Percentiles rank a stretch among this genome's conserved stretches.
phyloP scores from a whole-genome alignment of 495 filamentous ascomycete genomes.

The Aspergillus bridgeri region DNA sequence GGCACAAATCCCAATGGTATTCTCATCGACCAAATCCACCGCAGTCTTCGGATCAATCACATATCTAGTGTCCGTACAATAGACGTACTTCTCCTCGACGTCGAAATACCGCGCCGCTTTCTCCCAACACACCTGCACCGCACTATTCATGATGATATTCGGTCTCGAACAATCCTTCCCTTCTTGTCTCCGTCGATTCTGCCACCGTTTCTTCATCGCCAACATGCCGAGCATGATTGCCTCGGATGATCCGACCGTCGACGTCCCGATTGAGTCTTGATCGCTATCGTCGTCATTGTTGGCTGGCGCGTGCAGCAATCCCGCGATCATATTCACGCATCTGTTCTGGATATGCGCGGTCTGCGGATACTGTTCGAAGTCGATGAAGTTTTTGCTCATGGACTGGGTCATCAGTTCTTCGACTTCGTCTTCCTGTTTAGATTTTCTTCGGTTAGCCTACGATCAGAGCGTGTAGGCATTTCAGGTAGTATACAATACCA shows the following conservation, averaged over 20 bases:
- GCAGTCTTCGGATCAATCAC: slow-evolving; percentile 85
- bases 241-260: slow-evolving; percentile 80
- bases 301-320: slow-evolving; percentile 70
- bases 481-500: slow-evolving; percentile 49
- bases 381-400: slow-evolving; percentile 86
- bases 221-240: slow-evolving; percentile 87
- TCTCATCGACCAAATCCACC: slow-evolving; percentile 84
- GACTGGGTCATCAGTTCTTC: slow-evolving; percentile 82
- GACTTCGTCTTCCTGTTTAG: slow-evolving; percentile 69
- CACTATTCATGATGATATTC: slow-evolving; percentile 89
- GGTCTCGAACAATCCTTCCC: slow-evolving; percentile 72
- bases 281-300: slow-evolving; percentile 42
- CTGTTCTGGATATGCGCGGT: slow-evolving; percentile 82
- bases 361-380: slow-evolving; percentile 84
- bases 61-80: slow-evolving; percentile 74
- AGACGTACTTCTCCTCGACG: slow-evolving; percentile 83
- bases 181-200: slow-evolving; percentile 72
- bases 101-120: slow-evolving; percentile 93
- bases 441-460: neutral
- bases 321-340: slow-evolving; percentile 83
- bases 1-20: slow-evolving; percentile 89
- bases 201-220: slow-evolving; percentile 95
- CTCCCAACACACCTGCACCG: slow-evolving; percentile 95
- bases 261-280: slow-evolving; percentile 70
- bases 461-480: neutral